A percentile compares a stretch with the other conserved stretches of the same genome.
Conservation (phyloP, 2,329 filamentous ascomycete genomes). For the Phaeosphaeriaceae sp. region DNA sequence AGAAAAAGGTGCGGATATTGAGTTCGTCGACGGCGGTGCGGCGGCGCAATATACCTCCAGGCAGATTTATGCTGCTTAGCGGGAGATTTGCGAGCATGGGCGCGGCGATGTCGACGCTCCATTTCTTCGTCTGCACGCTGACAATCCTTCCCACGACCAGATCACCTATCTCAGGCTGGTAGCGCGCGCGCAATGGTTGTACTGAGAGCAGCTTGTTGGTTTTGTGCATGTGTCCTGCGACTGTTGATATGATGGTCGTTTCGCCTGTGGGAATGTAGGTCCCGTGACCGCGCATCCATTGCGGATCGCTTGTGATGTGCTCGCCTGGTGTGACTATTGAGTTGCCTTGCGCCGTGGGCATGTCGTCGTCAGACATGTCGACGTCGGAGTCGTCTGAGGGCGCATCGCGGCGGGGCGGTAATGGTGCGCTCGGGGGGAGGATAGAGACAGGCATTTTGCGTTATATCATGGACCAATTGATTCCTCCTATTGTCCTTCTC, state of each 20-base stretch:
- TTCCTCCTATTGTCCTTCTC: too few species aligned
- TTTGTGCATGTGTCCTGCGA: constrained; percentile 87
- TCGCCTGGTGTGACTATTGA: constrained; percentile 87
- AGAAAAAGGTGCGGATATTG: constrained; percentile 96
- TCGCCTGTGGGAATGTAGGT: constrained; percentile 74
- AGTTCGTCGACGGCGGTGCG: constrained; percentile 95
- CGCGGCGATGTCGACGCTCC: constrained; percentile 93
- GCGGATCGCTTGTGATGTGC: constrained; percentile 85
- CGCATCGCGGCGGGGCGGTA: constrained; percentile 36
- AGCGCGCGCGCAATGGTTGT: constrained; percentile 86
- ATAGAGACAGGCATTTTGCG: constrained; percentile 66
- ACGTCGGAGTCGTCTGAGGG: constrained; percentile 56
- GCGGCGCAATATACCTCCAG: constrained; percentile 88
- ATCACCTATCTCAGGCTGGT: constrained; percentile 95
- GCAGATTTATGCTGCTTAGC: constrained; percentile 90
- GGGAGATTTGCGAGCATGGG: constrained; percentile 85
- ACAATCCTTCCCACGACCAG: constrained; percentile 92
- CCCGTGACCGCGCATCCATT: constrained; percentile 98
- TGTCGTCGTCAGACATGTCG: constrained; percentile 55
- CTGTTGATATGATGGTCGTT: constrained; percentile 81
- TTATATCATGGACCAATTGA: too few species aligned
- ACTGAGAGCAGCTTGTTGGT: constrained; percentile 98
- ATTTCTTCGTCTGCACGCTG: constrained; percentile 90
- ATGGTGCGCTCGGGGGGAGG: constrained; percentile 56
- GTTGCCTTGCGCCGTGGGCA: constrained; percentile 34